Conservation (phyloP, 1,139 yeast genomes). For the Geotrichum histeridarum region DNA sequence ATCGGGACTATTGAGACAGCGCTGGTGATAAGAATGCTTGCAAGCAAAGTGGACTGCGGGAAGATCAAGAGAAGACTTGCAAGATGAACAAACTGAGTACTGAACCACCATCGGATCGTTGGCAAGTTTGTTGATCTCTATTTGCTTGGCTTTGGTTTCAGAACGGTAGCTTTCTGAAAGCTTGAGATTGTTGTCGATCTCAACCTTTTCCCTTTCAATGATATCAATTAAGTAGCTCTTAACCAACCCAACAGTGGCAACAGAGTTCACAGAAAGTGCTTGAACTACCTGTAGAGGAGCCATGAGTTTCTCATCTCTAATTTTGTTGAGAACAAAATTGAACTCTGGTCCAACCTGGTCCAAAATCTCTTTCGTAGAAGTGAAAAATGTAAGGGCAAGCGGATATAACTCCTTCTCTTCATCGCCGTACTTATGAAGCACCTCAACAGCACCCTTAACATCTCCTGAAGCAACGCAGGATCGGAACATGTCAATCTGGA, state of each 20-base stretch:
- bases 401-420: slow-evolving; percentile 61
- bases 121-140: slow-evolving; percentile 49
- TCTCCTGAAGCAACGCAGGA: slow-evolving; percentile 57
- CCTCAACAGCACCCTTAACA: slow-evolving; percentile 51
- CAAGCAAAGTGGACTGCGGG: slow-evolving; percentile 86
- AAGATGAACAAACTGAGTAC: slow-evolving; percentile 64
- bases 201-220: slow-evolving; percentile 57
- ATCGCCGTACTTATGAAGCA: slow-evolving; percentile 57
- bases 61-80: slow-evolving; percentile 63
- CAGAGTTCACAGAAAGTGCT: slow-evolving; percentile 57
- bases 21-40: slow-evolving; percentile 79
- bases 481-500: slow-evolving; percentile 61
- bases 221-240: slow-evolving; percentile 63
- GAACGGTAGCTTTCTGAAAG: slow-evolving; percentile 62
- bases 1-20: slow-evolving; percentile 52
- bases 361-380: slow-evolving; percentile 53
- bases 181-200: slow-evolving; percentile 61
- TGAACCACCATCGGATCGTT: slow-evolving; percentile 60
- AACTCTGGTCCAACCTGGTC: slow-evolving; percentile 53
- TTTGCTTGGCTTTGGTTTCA: slow-evolving; percentile 57
- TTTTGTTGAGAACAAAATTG: slow-evolving; percentile 47
- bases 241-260: slow-evolving; percentile 68
- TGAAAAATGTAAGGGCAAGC: slow-evolving; percentile 59
- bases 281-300: slow-evolving; percentile 75
- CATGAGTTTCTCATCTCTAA: slow-evolving; percentile 52